phyloP scores from a whole-genome alignment of 164 flowering plant species.

The Vitis riparia region DNA sequence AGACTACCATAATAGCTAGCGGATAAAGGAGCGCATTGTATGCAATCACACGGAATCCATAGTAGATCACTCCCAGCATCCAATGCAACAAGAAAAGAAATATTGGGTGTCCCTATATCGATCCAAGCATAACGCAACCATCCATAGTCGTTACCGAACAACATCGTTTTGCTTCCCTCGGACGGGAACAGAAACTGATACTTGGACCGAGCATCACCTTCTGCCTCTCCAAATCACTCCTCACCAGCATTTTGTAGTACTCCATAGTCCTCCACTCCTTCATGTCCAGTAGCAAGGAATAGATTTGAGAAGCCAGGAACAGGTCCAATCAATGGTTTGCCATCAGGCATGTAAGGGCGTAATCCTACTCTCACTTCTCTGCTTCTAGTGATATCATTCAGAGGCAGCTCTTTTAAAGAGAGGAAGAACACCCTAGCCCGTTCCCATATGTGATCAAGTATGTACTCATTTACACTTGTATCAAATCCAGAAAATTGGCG shows the following conservation, averaged over 20 bases:
- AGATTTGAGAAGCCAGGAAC: slow-evolving; percentile 75
- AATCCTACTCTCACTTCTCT: slow-evolving; percentile 76
- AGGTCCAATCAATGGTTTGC: slow-evolving; percentile 87
- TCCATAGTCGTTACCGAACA: slow-evolving; percentile 79
- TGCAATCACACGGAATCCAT: slow-evolving; percentile 94
- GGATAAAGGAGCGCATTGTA: slow-evolving; percentile 85
- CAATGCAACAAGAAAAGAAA: slow-evolving; percentile 90
- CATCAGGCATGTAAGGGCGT: slow-evolving; percentile 93
- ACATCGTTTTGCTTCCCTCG: slow-evolving; percentile 65
- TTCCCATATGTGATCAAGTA: slow-evolving; percentile 65
- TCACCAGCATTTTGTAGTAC: slow-evolving; percentile 50
- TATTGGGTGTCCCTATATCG: slow-evolving; percentile 82
- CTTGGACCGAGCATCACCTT: slow-evolving; percentile 57
- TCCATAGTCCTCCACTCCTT: slow-evolving; percentile 48
- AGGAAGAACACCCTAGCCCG: slow-evolving; percentile 84
- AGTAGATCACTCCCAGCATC: slow-evolving; percentile 93
- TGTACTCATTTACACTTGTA: slow-evolving; percentile 57
- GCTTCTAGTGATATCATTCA: slow-evolving; percentile 34
- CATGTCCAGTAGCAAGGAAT: slow-evolving; percentile 89
- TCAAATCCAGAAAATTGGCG: slow-evolving; percentile 78
- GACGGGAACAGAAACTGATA: slow-evolving; percentile 60
- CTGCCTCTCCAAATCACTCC: slow-evolving; percentile 65
- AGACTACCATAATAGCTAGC: slow-evolving; percentile 56
- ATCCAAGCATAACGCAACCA: slow-evolving; percentile 95
- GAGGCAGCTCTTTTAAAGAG: slow-evolving; percentile 38